Evolutionary conservation across 2,329 filamentous ascomycete species (phyloP).

Genomic region (Ophiostoma novo-ulmi): DNA sequence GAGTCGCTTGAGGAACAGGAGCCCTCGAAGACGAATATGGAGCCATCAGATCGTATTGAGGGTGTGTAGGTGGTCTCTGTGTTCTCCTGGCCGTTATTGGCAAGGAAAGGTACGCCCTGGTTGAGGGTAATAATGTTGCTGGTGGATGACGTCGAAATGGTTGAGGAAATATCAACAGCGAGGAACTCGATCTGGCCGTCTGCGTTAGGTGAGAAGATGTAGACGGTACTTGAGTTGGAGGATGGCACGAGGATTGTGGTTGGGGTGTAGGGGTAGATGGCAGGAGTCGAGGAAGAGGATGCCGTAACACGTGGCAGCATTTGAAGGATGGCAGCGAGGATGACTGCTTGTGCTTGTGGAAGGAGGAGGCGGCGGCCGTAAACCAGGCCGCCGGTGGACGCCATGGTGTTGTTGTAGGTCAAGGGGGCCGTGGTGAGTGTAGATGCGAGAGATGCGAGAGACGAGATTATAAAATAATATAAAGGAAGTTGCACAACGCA

Average conservation of each 20-base stretch:
- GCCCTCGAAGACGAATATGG: constrained; percentile 69
- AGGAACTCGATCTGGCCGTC: constrained; percentile 47
- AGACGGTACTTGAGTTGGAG: constrained; percentile 48
- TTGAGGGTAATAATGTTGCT: constrained; percentile 46
- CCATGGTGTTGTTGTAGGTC: constrained; percentile 12
- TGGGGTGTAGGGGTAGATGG: constrained; percentile 67
- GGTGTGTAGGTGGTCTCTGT: constrained; percentile 59
- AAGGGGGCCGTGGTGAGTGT: background rate
- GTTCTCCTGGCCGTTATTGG: constrained; percentile 34
- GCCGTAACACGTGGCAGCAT: constrained; percentile 19
- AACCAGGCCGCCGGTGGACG: constrained; percentile 18
- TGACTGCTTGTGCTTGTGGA: background rate
- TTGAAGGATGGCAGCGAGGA: constrained; percentile 18
- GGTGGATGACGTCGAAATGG: constrained; percentile 44
- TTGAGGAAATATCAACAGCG: constrained; percentile 60
- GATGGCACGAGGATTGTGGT: constrained; percentile 62
- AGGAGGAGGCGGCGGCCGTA: background rate
- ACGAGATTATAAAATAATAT: background rate
- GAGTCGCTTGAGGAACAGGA: constrained; percentile 51
- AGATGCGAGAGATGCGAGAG: background rate
- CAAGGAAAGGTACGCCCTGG: constrained; percentile 58
- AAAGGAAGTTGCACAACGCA: background rate
- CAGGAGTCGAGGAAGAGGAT: constrained; percentile 34
- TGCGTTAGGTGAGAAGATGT: constrained; percentile 60
- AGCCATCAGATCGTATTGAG: constrained; percentile 60